These are phyloP conservation scores for Oryza nivara DNA, from an alignment of 176 grass and related monocot genomes.

Conservation along the genomic window DNA sequence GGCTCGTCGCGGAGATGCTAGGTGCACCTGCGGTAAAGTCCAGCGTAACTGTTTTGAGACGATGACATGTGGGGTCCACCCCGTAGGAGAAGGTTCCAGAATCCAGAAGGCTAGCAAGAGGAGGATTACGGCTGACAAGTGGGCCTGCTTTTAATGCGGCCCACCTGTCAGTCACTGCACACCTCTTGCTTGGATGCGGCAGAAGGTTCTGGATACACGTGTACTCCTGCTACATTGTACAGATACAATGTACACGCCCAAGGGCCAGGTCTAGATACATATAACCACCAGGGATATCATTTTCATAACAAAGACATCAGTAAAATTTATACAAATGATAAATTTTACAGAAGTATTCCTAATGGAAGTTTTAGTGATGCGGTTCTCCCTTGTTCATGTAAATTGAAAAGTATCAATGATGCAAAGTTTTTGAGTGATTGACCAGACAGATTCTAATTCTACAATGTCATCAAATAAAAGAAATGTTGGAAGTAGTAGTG, in stretches of 20 bases:
- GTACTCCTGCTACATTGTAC: neutral
- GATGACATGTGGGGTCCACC: neutral
- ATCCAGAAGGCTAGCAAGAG: neutral
- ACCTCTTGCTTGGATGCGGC: neutral
- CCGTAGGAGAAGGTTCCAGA: neutral
- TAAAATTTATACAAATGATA: neutral
- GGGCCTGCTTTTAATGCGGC: neutral
- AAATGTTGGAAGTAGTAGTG: neutral
- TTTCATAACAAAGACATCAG: neutral
- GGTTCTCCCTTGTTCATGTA: neutral
- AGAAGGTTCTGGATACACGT: slow-evolving; percentile 40
- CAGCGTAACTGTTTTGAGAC: no score
- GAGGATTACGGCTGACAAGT: neutral
- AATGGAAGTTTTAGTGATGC: neutral
- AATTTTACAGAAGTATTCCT: neutral
- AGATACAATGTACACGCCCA: neutral
- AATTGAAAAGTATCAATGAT: neutral
- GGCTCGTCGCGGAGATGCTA: neutral
- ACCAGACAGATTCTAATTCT: neutral
- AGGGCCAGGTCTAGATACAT: no score
- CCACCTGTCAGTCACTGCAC: neutral
- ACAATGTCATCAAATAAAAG: neutral
- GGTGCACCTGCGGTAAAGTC: neutral
- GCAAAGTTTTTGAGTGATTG: neutral
- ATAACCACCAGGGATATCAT: neutral